These are phyloP conservation scores for Xerocomus nothofagi DNA, from an alignment of 1,284 basidiomycete genomes.

Conservation along the genomic window DNA sequence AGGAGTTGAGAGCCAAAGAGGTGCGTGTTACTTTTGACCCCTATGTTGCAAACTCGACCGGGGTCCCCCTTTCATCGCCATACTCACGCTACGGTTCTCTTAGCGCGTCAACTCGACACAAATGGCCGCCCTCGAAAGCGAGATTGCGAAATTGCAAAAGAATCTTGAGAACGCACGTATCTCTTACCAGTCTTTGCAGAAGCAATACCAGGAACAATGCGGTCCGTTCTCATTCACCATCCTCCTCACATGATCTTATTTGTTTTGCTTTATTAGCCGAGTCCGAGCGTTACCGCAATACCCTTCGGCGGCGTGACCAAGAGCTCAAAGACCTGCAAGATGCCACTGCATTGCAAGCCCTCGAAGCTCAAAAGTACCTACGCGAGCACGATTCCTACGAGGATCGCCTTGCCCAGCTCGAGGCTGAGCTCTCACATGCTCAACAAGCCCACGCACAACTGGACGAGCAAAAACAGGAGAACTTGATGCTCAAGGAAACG, in stretches of 20 bases:
- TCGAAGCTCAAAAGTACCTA: slow-evolving; percentile 61
- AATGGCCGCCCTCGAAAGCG: slow-evolving; percentile 70
- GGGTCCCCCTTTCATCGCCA: background rate
- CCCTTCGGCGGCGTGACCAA: slow-evolving; percentile 71
- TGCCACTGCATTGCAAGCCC: slow-evolving; percentile 52
- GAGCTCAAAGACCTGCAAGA: slow-evolving; percentile 68
- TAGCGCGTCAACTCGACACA: slow-evolving; percentile 64
- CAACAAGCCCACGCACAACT: slow-evolving; percentile 70
- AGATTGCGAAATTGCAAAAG: slow-evolving; percentile 73
- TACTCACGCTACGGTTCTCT: slow-evolving; percentile 6
- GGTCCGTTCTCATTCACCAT: slow-evolving; percentile 44
- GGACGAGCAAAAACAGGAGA: slow-evolving; percentile 90
- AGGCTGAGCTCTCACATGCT: slow-evolving; percentile 65
- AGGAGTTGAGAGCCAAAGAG: slow-evolving; percentile 84
- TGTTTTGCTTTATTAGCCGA: slow-evolving; percentile 45
- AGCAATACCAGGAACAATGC: slow-evolving; percentile 84
- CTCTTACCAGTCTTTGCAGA: slow-evolving; percentile 73
- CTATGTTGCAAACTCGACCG: background rate
- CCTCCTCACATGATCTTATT: slow-evolving; percentile 1
- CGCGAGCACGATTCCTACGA: slow-evolving; percentile 72
- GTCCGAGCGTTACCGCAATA: slow-evolving; percentile 75
- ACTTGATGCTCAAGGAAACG: slow-evolving; percentile 86
- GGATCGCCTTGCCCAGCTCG: slow-evolving; percentile 61
- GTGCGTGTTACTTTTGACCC: slow-evolving; percentile 37
- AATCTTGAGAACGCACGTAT: slow-evolving; percentile 66